Conservation (phyloP, 1,139 yeast species). For the Scheffersomyces lignicola region DNA sequence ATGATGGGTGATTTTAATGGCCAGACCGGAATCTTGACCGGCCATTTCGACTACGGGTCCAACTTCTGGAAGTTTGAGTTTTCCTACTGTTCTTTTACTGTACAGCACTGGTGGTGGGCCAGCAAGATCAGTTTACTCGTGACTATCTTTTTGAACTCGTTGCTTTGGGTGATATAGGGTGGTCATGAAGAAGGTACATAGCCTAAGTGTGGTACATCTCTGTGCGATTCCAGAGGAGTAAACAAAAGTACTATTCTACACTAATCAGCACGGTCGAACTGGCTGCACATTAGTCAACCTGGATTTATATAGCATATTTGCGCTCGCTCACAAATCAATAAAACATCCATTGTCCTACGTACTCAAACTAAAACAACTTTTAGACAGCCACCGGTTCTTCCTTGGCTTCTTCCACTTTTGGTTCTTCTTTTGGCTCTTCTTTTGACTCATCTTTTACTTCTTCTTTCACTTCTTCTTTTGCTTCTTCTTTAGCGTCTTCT, state of each 20-base stretch:
- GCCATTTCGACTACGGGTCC: slow-evolving; percentile 44
- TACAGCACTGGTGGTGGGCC: slow-evolving; percentile 98
- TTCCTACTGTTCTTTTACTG: slow-evolving; percentile 72
- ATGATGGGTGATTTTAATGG: slow-evolving; percentile 98
- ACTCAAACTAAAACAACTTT: too few relatives aligned
- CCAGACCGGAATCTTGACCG: slow-evolving; percentile 80
- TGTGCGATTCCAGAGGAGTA: too few relatives aligned
- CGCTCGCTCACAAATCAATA: too few relatives aligned
- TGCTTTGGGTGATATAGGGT: slow-evolving; percentile 12
- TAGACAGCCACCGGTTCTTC: slow-evolving; percentile 7
- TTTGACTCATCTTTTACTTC: slow-evolving; percentile 5
- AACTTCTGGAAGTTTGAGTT: slow-evolving; percentile 66
- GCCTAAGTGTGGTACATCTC: too few relatives aligned
- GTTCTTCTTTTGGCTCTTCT: slow-evolving; percentile 6
- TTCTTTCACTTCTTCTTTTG: slow-evolving; percentile 6
- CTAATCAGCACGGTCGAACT: too few relatives aligned
- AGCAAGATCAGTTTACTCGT: slow-evolving; percentile 57
- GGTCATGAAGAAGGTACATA: too few relatives aligned
- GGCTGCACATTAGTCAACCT: too few relatives aligned
- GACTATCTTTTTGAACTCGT: slow-evolving; percentile 43
- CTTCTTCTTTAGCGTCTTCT: slow-evolving; percentile 11
- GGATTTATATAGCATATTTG: too few relatives aligned
- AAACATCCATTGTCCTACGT: too few relatives aligned
- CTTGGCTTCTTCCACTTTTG: slow-evolving; percentile 4
- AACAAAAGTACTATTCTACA: too few relatives aligned